Base-by-base conservation (phyloP, 2,329 filamentous ascomycete species). In the Ascochyta clinopodiicola region DNA sequence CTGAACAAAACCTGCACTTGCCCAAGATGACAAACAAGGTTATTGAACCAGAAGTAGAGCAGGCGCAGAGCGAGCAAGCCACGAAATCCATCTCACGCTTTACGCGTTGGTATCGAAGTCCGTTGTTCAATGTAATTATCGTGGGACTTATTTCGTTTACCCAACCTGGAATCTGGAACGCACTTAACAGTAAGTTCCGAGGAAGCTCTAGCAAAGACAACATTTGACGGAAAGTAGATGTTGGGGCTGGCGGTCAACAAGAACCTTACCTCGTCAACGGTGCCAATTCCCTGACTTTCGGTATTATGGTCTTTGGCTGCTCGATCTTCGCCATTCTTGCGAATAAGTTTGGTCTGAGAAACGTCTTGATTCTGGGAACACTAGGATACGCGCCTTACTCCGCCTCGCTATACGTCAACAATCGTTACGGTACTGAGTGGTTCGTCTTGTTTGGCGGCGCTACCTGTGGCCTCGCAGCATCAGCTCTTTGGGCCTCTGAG, bases 131-230 rank as follows among this genome's bases (percentile, higher is more conserved):
- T 53, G 79, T 79, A 44, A 76, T 81, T 35, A 52, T 81, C 17
- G 76, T 80, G 4, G 79, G 79, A 19, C 57, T 77, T 42, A 77
- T 76, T 19, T 76, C 75, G 4, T 81, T 81, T 62, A 79, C 77
- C 1, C 78, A 80, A 36, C 79, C 79, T 0, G 79, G 78, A 2
- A 79, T 81, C 21, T 81, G 79, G 78, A 80, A 78, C 51, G 79
- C 79, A 3, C 66, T 81, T 15, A 80, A 80, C 58, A 70, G 64
- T 68, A 60, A 72, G 73, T 13, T 27, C 5, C n/a, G 9, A 44
- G 25, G 6, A 6, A n/a, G 1, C 4, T 19, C 2, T 12, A 17
- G 9, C 19, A 3, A 7, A 3, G 9, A 4, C 6, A 10, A 6
- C 5, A 37, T 10, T 19, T 29, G 13, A 52, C 29, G 15, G 12